Evolutionary conservation across 2,329 filamentous ascomycete genomes (phyloP), one percentile per base, ranked within the genome.

Genomic region (Ascocoryne sarcoides): DNA sequence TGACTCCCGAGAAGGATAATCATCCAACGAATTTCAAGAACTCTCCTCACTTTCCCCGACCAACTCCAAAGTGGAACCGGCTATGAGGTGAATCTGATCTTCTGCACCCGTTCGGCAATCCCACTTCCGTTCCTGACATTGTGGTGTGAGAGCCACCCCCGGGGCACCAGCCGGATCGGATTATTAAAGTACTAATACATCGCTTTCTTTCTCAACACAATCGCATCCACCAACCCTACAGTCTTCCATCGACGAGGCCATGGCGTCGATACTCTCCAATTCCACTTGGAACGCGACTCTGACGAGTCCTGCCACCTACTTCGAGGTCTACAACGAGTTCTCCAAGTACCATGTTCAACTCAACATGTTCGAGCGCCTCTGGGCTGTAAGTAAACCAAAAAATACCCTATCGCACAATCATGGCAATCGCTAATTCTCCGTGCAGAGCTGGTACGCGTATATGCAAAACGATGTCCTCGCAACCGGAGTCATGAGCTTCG

Each of bases 381-480:
- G 92, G 92, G 83, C 85, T 36, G 77, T 79, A 70, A 60, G 76
- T 75, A 45, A 47, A 45, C 40, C 26, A n/a, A 8, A 36, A 12
- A 26, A 26, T 7, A 33, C 26, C 29, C 48, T 29, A 43, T 39
- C n/a, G 19, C 20, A 18, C 29, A 50, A 37, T 23, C 23, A 29
- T 5, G 9, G 32, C 21, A 29, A 15, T 4, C 23, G 28, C 49
- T 57, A 48, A 55, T 45, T 41, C 39, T 30, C 42, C 20, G 16
- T 21, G 9, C 39, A 79, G 65, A 80, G 88, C 30, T 96, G 88
- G 90, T 98, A 98, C 64, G 76, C 90, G 12, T 98, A 81, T 75
- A 95, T 96, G 83, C 86, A 94, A 64, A 98, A 98, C 63, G 92
- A 98, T 67, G 82, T 84, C 40, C 79, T 98, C 47, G 92, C 92